phyloP scores from a whole-genome alignment of 2,329 filamentous ascomycete genomes.

The Penicillium sp. region DNA sequence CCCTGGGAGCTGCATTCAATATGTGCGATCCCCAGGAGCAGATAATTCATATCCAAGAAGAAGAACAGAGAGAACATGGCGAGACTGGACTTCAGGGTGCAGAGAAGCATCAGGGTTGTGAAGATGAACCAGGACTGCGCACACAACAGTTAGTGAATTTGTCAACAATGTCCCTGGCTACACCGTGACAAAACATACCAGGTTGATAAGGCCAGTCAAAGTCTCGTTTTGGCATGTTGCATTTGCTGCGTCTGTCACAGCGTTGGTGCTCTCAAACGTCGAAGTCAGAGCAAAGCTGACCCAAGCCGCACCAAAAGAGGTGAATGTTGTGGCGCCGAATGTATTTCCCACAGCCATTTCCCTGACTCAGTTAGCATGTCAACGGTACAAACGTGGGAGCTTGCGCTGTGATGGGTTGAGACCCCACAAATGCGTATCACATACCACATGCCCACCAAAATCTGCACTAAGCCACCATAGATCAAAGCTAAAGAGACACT shows the following conservation, averaged over 20 bases:
- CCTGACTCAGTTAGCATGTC: conserved; percentile 5
- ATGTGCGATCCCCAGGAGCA: conserved; percentile 20
- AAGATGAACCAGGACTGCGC: conserved; percentile 26
- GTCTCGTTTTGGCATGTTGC: conserved; percentile 11
- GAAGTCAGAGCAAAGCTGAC: conserved; percentile 19
- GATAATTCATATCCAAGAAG: conserved; percentile 26
- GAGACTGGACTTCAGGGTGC: conserved; percentile 20
- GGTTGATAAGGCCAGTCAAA: conserved; percentile 19
- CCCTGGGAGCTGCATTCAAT: conserved; percentile 13
- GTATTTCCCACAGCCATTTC: conserved; percentile 24
- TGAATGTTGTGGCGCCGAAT: conserved; percentile 23
- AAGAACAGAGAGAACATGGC: conserved; percentile 24
- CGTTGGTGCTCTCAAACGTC: conserved; percentile 7
- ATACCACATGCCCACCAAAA: conserved; percentile 25
- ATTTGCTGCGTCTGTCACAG: not conserved
- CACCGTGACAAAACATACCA: conserved; percentile 13
- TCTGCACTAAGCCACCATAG: conserved; percentile 19
- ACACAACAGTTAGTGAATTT: not conserved
- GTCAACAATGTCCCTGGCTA: not conserved
- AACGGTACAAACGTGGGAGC: not conserved
- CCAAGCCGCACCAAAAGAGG: conserved; percentile 24
- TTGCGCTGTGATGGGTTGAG: not conserved
- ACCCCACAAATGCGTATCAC: not conserved
- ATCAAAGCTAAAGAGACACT: conserved; percentile 14
- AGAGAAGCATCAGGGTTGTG: conserved; percentile 24